Evolutionary conservation across 495 filamentous ascomycete species (phyloP).

Genomic region (Aspergillus avenaceus): DNA sequence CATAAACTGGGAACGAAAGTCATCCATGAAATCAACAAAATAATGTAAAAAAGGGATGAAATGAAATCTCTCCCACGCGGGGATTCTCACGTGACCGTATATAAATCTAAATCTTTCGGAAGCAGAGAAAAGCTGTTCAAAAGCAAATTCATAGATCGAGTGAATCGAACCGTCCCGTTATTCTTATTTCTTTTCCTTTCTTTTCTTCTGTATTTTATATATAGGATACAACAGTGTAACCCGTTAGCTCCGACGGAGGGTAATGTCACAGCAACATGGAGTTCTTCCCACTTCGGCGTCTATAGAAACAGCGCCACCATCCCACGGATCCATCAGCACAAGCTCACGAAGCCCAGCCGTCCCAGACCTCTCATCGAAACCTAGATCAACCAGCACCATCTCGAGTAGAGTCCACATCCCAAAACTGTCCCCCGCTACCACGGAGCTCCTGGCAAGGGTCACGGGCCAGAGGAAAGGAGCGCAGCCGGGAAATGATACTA

Average conservation of each 20-base stretch:
- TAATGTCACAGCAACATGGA: slow-evolving; percentile 28
- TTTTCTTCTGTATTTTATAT: background rate
- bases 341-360: background rate
- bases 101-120: slow-evolving; percentile 25
- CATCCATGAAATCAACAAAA: too few relatives aligned
- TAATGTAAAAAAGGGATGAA: too few relatives aligned
- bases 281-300: slow-evolving; percentile 19
- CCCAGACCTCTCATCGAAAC: slow-evolving; percentile 6
- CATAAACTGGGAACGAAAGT: too few relatives aligned
- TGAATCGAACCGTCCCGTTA: too few relatives aligned
- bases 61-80: background rate
- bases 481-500: slow-evolving; percentile 14
- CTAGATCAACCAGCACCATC: slow-evolving; percentile 4
- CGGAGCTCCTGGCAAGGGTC: slow-evolving; percentile 22
- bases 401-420: slow-evolving; percentile 19
- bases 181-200: too few relatives aligned
- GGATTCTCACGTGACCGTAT: slow-evolving; percentile 27
- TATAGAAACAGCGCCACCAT: slow-evolving; percentile 21
- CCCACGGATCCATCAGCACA: slow-evolving; percentile 11
- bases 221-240: background rate
- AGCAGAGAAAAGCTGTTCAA: too few relatives aligned
- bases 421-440: slow-evolving; percentile 21
- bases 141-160: too few relatives aligned
- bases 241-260: slow-evolving; percentile 7
- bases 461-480: slow-evolving; percentile 14